A percentile compares a stretch with the other conserved stretches of the same genome.
Evolutionary conservation across 371 early-diverging fungal genomes (phyloP).

Genomic region (Nosema muscidifuracis): DNA sequence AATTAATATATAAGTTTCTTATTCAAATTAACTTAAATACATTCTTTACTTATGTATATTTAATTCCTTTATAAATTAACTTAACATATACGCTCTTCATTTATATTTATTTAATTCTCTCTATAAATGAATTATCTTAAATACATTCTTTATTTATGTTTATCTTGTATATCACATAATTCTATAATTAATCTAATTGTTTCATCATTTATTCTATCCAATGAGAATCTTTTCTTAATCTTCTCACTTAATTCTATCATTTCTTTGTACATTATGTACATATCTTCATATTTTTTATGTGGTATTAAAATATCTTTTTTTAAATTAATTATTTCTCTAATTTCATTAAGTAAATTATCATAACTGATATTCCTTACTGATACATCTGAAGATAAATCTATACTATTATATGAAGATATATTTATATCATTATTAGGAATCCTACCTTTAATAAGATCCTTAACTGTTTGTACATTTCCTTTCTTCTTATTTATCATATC

Average conservation of each 20-base stretch:
- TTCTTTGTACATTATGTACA: neutral
- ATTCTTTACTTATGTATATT: too few species aligned
- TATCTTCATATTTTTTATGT: neutral
- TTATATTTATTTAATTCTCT: too few species aligned
- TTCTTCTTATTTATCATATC: neutral
- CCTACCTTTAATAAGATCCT: neutral
- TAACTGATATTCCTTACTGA: neutral
- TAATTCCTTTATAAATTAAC: too few species aligned
- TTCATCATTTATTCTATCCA: neutral
- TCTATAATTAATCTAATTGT: neutral
- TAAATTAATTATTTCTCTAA: neutral
- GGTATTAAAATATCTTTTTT: neutral
- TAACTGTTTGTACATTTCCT: neutral
- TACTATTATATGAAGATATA: too few species aligned
- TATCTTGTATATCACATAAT: neutral
- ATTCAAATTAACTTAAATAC: too few species aligned
- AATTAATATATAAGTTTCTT: too few species aligned
- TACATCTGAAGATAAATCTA: too few species aligned
- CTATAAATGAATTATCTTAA: too few species aligned
- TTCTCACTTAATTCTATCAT: neutral
- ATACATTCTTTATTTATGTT: neutral
- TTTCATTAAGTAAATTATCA: slow-evolving; percentile 1
- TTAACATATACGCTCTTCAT: too few species aligned
- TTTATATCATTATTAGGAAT: neutral
- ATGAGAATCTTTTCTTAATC: neutral